phyloP scores from a whole-genome alignment of 2,329 filamentous ascomycete genomes.

The Scedosporium minutisporum region DNA sequence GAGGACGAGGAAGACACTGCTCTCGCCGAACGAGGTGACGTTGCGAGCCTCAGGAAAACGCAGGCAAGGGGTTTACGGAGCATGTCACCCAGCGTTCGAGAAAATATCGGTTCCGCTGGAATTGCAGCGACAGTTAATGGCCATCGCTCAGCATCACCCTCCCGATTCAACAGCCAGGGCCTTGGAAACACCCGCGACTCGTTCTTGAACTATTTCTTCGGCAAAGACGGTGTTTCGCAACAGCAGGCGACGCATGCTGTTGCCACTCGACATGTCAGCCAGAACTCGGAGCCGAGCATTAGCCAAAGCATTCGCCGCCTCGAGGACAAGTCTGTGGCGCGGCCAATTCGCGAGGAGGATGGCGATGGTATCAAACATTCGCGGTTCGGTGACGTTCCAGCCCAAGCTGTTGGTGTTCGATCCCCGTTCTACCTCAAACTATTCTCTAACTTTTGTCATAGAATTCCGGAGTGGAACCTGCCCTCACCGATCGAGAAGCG shows the following conservation, averaged over 20 bases:
- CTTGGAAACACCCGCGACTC: slow-evolving; percentile 67
- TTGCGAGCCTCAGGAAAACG: not conserved
- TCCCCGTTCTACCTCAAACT: not conserved
- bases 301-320: slow-evolving; percentile 72
- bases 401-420: slow-evolving; percentile 47
- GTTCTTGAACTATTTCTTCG: slow-evolving; percentile 98
- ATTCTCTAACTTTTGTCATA: slow-evolving; percentile 21
- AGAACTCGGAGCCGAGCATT: slow-evolving; percentile 71
- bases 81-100: slow-evolving; percentile 70
- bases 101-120: slow-evolving; percentile 49
- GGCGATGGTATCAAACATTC: slow-evolving; percentile 21
- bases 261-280: slow-evolving; percentile 58
- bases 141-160: slow-evolving; percentile 49
- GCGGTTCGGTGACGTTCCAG: slow-evolving; percentile 25
- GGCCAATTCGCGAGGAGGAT: slow-evolving; percentile 33
- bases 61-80: slow-evolving; percentile 40
- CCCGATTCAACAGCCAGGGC: slow-evolving; percentile 49
- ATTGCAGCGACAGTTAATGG: slow-evolving; percentile 62
- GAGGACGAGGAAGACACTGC: slow-evolving; percentile 20
- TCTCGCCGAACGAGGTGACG: slow-evolving; percentile 8
- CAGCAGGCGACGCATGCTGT: slow-evolving; percentile 6
- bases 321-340: slow-evolving; percentile 46
- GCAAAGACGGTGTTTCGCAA: slow-evolving; percentile 65
- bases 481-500: slow-evolving; percentile 87
- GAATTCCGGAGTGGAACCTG: slow-evolving; percentile 62